A percentile compares a stretch with the other conserved stretches of the same genome.
Conservation (phyloP, 2,329 filamentous ascomycete genomes). For the Beauveria bassiana region DNA sequence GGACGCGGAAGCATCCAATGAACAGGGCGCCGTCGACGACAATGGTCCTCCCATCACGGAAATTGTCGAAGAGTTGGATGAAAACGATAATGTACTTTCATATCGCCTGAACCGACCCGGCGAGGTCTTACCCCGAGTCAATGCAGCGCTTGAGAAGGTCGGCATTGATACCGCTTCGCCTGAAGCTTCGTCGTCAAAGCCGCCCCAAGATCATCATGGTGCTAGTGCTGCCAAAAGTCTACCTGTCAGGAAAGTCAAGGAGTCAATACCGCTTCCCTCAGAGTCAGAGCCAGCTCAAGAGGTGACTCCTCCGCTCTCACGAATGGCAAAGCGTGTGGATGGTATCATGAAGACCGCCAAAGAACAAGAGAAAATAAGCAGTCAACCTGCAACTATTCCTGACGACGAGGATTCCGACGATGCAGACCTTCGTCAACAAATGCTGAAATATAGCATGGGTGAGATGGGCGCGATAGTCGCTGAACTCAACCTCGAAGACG, state of each 20-base stretch:
- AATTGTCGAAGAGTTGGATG: constrained; percentile 86
- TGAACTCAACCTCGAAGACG: constrained; percentile 76
- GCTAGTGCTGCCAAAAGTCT: neutral
- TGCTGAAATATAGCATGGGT: constrained; percentile 82
- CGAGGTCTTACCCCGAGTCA: constrained; percentile 56
- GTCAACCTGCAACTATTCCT: constrained; percentile 49
- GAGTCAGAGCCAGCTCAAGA: constrained; percentile 18
- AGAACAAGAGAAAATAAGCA: constrained; percentile 42
- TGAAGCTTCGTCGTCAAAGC: neutral
- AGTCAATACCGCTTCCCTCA: neutral
- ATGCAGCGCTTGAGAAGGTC: constrained; percentile 69
- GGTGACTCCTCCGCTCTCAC: constrained; percentile 23
- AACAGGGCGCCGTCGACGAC: constrained; percentile 56
- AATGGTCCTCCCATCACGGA: constrained; percentile 75
- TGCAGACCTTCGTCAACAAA: constrained; percentile 70
- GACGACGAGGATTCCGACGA: constrained; percentile 74
- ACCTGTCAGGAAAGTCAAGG: neutral
- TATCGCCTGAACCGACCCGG: constrained; percentile 60
- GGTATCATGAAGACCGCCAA: constrained; percentile 50
- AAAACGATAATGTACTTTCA: constrained; percentile 76
- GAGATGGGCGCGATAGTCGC: constrained; percentile 91
- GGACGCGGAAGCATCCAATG: constrained; percentile 50
- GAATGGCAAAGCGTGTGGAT: constrained; percentile 41
- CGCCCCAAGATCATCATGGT: neutral
- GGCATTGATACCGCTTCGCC: constrained; percentile 38